Evolutionary conservation across 2,329 filamentous ascomycete species (phyloP).

Genomic region (Colletotrichum paranaense): DNA sequence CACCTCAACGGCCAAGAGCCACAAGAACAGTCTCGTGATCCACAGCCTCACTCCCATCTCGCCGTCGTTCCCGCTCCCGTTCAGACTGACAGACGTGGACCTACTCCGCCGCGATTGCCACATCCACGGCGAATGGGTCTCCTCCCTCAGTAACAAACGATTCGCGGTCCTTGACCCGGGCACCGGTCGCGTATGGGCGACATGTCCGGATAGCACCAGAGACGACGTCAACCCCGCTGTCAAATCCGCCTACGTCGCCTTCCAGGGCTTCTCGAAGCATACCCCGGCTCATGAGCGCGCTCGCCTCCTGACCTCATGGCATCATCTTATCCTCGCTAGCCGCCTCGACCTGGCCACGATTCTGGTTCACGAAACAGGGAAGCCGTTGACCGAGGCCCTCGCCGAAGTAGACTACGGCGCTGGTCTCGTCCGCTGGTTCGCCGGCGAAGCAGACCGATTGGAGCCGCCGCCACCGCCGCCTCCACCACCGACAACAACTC

Average conservation of each 20-base stretch:
- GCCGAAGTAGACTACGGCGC: conserved; percentile 67
- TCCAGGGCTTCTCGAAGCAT: conserved; percentile 50
- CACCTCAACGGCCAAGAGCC: conserved; percentile 6
- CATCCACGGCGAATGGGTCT: conserved; percentile 59
- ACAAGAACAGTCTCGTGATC: conserved; percentile 12
- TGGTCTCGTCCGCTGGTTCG: conserved; percentile 68
- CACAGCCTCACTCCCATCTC: conserved; percentile 12
- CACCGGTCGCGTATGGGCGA: conserved; percentile 60
- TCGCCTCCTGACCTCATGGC: conserved; percentile 49
- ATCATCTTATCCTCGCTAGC: conserved; percentile 47
- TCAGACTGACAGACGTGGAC: conserved; percentile 57
- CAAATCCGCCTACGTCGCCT: conserved; percentile 47
- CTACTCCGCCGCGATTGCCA: conserved; percentile 62
- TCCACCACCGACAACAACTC: not conserved
- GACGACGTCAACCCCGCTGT: conserved; percentile 53
- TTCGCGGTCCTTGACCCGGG: conserved; percentile 67
- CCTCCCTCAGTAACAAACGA: conserved; percentile 56
- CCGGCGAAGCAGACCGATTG: conserved; percentile 59
- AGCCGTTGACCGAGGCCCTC: conserved; percentile 64
- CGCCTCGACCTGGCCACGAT: conserved; percentile 53
- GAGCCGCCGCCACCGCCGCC: conserved; percentile 55
- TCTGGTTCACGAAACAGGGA: conserved; percentile 64
- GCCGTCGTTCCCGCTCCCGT: conserved; percentile 43
- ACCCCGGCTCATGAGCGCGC: conserved; percentile 50
- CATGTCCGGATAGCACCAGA: conserved; percentile 58